phyloP scores from a whole-genome alignment of 164 flowering plant species.

The Aristolochia californica region DNA sequence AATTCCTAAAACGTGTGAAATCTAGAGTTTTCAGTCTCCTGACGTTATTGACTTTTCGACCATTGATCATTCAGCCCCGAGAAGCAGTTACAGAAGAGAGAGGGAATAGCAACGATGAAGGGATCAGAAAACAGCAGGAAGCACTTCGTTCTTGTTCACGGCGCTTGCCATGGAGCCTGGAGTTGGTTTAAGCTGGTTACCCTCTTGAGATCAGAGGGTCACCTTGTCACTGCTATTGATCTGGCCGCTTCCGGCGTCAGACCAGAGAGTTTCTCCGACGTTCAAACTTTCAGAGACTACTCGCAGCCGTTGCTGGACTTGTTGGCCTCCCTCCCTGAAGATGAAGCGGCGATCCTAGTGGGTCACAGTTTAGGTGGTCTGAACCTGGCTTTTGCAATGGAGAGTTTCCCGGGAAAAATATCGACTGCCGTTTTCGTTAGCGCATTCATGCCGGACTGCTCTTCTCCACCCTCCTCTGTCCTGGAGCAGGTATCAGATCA shows the following conservation, averaged over 20 bases:
- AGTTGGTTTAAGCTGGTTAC: neutral
- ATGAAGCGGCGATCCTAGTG: slow-evolving; percentile 32
- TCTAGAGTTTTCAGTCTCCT: too few species aligned
- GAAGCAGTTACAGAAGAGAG: too few species aligned
- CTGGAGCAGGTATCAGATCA: neutral
- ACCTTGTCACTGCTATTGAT: neutral
- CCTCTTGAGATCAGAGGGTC: neutral
- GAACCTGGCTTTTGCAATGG: slow-evolving; percentile 27
- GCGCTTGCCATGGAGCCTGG: neutral
- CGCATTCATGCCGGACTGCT: slow-evolving; percentile 2
- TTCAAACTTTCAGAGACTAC: neutral
- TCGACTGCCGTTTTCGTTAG: slow-evolving; percentile 23
- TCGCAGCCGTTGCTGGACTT: slow-evolving; percentile 27
- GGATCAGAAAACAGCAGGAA: neutral
- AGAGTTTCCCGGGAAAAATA: slow-evolving; percentile 25
- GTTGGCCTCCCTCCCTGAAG: slow-evolving; percentile 19
- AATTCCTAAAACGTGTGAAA: too few species aligned
- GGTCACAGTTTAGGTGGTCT: slow-evolving; percentile 38
- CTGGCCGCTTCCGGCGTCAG: neutral
- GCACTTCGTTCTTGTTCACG: neutral
- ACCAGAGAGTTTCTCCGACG: neutral
- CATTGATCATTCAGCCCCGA: too few species aligned
- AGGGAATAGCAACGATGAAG: neutral
- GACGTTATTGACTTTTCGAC: too few species aligned
- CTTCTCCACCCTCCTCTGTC: neutral